Percentiles rank a stretch among this genome's conserved stretches.
phyloP scores from a whole-genome alignment of 805 yeast genomes.

The Nadsonia fulvescens region DNA sequence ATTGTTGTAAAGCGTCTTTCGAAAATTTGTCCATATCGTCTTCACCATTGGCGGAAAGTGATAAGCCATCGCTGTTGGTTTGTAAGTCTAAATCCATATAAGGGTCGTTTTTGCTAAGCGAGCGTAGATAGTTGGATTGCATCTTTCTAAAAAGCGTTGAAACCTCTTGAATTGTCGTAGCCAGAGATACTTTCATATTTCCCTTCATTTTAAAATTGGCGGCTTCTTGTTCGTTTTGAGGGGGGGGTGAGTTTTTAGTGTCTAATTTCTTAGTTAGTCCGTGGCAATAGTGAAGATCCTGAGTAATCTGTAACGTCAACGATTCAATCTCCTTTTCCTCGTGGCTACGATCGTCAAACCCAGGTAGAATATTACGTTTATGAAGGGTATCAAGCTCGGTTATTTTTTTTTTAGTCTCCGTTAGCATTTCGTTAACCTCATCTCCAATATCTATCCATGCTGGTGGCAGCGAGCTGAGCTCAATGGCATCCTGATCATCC shows the following conservation, averaged over 20 bases:
- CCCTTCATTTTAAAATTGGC: slow-evolving; percentile 49
- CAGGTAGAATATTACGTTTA: slow-evolving; percentile 70
- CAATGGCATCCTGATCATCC: slow-evolving; percentile 24
- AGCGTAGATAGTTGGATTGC: slow-evolving; percentile 78
- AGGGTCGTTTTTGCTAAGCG: slow-evolving; percentile 56
- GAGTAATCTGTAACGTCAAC: slow-evolving; percentile 56
- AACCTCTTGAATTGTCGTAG: slow-evolving; percentile 62
- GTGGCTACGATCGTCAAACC: slow-evolving; percentile 60
- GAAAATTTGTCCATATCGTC: slow-evolving; percentile 19
- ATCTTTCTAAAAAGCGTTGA: slow-evolving; percentile 67
- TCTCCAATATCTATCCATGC: slow-evolving; percentile 55
- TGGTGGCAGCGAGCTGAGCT: slow-evolving; percentile 56
- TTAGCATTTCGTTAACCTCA: slow-evolving; percentile 49
- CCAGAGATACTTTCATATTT: slow-evolving; percentile 71
- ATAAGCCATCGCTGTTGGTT: no score
- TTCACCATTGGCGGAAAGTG: slow-evolving; percentile 11
- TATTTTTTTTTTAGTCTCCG: slow-evolving; percentile 33
- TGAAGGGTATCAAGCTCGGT: slow-evolving; percentile 51
- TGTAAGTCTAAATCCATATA: slow-evolving; percentile 5
- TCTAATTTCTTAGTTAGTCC: slow-evolving; percentile 52
- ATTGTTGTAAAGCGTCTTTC: slow-evolving; percentile 19
- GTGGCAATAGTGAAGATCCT: slow-evolving; percentile 62
- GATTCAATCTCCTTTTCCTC: slow-evolving; percentile 69
- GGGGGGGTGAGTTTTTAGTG: slow-evolving; percentile 6
- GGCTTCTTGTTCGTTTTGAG: slow-evolving; percentile 18